Base-by-base conservation (phyloP, 2,329 filamentous ascomycete genomes). In the Dothideomycetidae sp. region DNA sequence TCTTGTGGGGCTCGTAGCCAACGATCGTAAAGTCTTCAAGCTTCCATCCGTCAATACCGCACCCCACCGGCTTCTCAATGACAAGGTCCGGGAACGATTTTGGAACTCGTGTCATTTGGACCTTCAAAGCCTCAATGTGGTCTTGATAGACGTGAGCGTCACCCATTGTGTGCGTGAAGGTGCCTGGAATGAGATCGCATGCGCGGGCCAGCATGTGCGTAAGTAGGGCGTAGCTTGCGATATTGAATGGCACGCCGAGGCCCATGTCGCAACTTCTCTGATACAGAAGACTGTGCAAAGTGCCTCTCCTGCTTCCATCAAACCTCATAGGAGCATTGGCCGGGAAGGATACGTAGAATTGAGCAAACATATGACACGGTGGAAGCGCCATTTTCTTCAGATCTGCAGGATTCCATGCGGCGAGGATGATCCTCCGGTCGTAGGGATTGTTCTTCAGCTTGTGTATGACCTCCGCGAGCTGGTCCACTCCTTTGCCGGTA, bases 261-360 rank as follows among this genome's bases (percentile, higher is more conserved):
- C 90, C 90, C 83, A 96, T 94, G 56, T 98, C 90, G 62, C 86
- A 94, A 4, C 78, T 85, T 3, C 90, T 71, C 62, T 98, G 90
- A 59, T 98, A 98, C 3, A 98, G 63, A 50, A 92, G 75, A 50
- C 85, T 93, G 54, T 90, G 80, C 13, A 98, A 63, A 31, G 78
- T 73, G 2, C 84, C 86, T 52, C 72, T 71, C 37, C 53, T 53
- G 4, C 42, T 48, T 5, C 55, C 54, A 36, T 56, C 51, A 12
- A 44, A 44, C 33, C 50, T 46, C 3, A 38, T 44, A 1, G 45
- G 46, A 5, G 53, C 44, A 15, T 46, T 43, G 4, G 47, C 33
- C 9, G 80, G 81, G 55, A 75, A 92, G 0, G 77, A 81, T 12
- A 93, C 84, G 55, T 92, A 93, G 53, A 94, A 94, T 54, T 94